These are phyloP conservation scores for Talaromyces liani DNA, from an alignment of 495 filamentous ascomycete genomes.

Conservation along the genomic window DNA sequence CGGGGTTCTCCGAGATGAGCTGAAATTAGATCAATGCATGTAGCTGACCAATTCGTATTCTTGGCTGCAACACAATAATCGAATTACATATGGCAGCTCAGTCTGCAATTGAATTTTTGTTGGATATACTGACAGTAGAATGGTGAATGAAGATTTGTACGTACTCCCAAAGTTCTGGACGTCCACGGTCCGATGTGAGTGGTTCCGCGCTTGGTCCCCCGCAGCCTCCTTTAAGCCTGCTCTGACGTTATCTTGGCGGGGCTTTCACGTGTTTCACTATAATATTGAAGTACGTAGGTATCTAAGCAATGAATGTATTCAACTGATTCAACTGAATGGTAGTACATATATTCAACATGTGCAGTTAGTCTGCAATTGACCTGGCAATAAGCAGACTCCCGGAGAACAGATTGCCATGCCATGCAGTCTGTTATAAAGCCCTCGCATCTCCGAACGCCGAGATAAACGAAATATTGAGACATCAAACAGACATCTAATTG, in stretches of 20 bases:
- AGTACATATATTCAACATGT: not conserved
- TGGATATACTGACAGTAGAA: not conserved
- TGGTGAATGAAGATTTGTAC: not conserved
- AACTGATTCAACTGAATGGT: not conserved
- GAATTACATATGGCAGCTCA: not conserved
- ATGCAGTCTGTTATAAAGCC: not conserved
- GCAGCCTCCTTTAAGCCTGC: conserved; percentile 11
- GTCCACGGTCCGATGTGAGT: not conserved
- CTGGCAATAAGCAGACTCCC: not conserved
- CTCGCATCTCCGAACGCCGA: not conserved
- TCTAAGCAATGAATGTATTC: not conserved
- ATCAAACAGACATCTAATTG: not conserved
- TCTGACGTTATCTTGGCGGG: conserved; percentile 20
- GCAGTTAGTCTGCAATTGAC: not conserved
- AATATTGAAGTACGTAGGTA: not conserved
- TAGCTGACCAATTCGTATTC: not conserved
- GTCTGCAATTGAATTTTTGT: not conserved
- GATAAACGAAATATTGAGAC: not conserved
- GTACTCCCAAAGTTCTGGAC: not conserved
- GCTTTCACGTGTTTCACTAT: not conserved
- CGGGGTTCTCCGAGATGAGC: not conserved
- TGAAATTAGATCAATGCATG: not conserved
- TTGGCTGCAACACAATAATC: not conserved
- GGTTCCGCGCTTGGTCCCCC: conserved; percentile 3
- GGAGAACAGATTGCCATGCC: not conserved